These are phyloP conservation scores for Dictyostelium citrinum DNA, from an alignment of 78 protist species.

Conservation along the genomic window DNA sequence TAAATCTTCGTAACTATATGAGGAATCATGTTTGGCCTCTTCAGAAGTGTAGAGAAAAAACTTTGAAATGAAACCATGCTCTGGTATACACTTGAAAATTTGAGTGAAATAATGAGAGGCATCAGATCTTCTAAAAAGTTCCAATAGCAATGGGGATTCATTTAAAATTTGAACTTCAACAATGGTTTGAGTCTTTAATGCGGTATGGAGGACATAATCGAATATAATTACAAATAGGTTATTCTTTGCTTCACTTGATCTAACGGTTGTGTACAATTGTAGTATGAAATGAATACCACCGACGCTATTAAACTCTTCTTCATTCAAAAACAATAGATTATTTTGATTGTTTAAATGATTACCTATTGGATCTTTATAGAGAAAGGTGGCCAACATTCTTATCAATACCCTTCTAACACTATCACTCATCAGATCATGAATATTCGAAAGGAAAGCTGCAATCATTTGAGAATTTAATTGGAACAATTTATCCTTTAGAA, in stretches of 20 bases:
- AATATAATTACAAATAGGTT: constrained; percentile 63
- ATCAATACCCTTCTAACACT: constrained; percentile 34
- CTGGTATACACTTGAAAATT: constrained; percentile 69
- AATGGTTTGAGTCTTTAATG: constrained; percentile 42
- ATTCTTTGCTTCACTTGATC: constrained; percentile 68
- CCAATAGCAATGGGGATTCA: constrained; percentile 63
- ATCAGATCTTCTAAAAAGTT: constrained; percentile 68
- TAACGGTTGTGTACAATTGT: constrained; percentile 21
- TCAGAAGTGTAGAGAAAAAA: constrained; percentile 32
- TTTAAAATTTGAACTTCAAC: constrained; percentile 41
- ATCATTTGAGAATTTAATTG: constrained; percentile 35
- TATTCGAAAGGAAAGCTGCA: constrained; percentile 1
- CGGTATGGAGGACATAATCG: constrained; percentile 58
- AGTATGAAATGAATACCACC: constrained; percentile 64
- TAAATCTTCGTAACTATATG: constrained; percentile 60
- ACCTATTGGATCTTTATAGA: constrained; percentile 18
- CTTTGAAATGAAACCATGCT: constrained; percentile 47
- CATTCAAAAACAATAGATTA: constrained; percentile 14
- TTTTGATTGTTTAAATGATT: neutral
- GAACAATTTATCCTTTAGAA: constrained; percentile 12
- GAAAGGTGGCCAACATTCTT: constrained; percentile 46
- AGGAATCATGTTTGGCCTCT: constrained; percentile 13
- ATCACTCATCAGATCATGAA: constrained; percentile 16
- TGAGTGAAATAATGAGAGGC: constrained; percentile 75
- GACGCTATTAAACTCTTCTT: constrained; percentile 32